Evolutionary conservation across 148 eudicot species (phyloP), one percentile per base, ranked within the genome.

Genomic region (Fagopyrum tataricum): DNA sequence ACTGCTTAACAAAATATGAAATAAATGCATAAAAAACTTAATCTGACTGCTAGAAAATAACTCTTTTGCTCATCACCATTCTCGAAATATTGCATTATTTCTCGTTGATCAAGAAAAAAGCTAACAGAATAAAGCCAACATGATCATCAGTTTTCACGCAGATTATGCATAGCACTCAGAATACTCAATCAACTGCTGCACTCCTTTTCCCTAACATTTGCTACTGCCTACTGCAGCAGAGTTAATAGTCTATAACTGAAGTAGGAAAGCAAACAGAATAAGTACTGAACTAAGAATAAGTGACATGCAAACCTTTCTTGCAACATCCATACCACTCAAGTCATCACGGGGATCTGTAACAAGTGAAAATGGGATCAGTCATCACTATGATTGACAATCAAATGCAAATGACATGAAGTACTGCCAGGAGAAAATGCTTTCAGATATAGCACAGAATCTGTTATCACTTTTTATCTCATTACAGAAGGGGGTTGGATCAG

Each of bases 291-390:
- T 37, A 37, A 69, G 39, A 78, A 46, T 10, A 75, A 24, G 62
- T 69, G 44, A n/a, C 40, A 58, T 72, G 69, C 81, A 44, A n/a
- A 94, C 98, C 98, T 94, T 94, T 86, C 98, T 87, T 75, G 93
- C 97, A 64, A 94, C 97, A 82, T 94, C 98, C 93, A 87, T 94
- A 73, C 98, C 98, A 44, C 97, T 81, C 76, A 94, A 88, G 87
- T 94, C 98, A 74, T 94, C 98, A 52, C 98, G 97, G 76, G 98
- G 98, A 90, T 94, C 98, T 94, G 96, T 41, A 43, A 49, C 48
- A 79, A 77, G 7, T 64, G 78, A 11, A 76, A 53, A 68, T 42
- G 10, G 76, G 74, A 61, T 70, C 21, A 73, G 53, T 46, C 72
- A 44, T 37, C 69, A 64, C 69, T 31, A 64, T 37, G 69, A 18